Conservation (phyloP, 345 rosid species). For the Salix dunnii region DNA sequence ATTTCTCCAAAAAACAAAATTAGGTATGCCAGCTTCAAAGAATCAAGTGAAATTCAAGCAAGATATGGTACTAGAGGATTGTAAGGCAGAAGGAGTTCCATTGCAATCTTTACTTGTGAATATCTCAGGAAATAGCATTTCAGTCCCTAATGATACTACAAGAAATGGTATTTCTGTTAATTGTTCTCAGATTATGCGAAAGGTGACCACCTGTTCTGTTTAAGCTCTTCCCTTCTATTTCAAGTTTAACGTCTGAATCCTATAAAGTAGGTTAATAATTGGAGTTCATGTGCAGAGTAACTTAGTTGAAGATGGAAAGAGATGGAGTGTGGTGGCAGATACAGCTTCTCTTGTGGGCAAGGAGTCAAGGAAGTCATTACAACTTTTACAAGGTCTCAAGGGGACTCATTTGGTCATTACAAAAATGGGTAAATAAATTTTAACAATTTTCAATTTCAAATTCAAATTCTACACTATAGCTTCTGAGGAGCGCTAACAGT, state of each 20-base stretch:
- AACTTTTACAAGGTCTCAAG: conserved; percentile 82
- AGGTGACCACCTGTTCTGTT: conserved; percentile 20
- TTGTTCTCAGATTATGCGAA: conserved; percentile 15
- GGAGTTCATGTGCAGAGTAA: conserved; percentile 34
- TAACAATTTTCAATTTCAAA: neutral
- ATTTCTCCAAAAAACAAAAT: conserved; percentile 33
- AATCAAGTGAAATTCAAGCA: conserved; percentile 34
- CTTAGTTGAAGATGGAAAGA: conserved; percentile 36
- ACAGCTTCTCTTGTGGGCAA: conserved; percentile 60
- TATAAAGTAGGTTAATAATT: neutral
- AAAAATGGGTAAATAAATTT: conserved; percentile 52
- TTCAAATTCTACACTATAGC: no score
- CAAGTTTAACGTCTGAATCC: neutral
- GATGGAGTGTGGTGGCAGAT: conserved; percentile 77
- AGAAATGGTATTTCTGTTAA: conserved; percentile 29
- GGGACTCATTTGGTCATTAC: conserved; percentile 71
- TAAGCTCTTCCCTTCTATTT: conserved; percentile 26
- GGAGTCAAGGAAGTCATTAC: conserved; percentile 63
- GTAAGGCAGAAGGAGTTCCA: conserved; percentile 48
- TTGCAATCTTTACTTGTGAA: conserved; percentile 45
- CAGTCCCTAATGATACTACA: conserved; percentile 23
- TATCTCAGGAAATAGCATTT: conserved; percentile 28
- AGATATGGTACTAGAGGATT: conserved; percentile 27
- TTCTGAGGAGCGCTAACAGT: no score
- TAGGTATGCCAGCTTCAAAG: conserved; percentile 16